Conservation (phyloP, 1,139 yeast genomes). For the Komagataea norvegica region DNA sequence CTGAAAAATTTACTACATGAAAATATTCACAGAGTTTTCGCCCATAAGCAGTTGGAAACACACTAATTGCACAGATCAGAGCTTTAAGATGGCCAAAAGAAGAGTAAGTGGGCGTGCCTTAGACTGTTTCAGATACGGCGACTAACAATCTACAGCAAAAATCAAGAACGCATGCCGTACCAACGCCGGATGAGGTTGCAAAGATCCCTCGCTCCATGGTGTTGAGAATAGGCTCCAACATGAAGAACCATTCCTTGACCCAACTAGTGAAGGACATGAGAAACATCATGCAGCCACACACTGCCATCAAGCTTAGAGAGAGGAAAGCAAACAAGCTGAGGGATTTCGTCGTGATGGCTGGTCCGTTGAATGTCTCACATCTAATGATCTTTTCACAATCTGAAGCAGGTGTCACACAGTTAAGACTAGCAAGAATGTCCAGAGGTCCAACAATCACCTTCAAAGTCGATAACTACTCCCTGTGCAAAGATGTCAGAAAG, state of each 20-base stretch:
- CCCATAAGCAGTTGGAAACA: too few species aligned
- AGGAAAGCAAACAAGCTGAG: slow-evolving; percentile 80
- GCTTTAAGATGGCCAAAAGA: slow-evolving; percentile 46
- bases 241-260: slow-evolving; percentile 73
- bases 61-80: too few species aligned
- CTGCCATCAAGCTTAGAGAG: slow-evolving; percentile 84
- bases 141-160: slow-evolving; percentile 34
- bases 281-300: slow-evolving; percentile 92
- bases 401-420: slow-evolving; percentile 72
- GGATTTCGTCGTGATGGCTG: slow-evolving; percentile 95
- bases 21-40: slow-evolving; percentile 4
- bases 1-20: slow-evolving; percentile 14
- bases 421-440: slow-evolving; percentile 84
- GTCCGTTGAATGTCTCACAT: slow-evolving; percentile 91
- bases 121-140: slow-evolving; percentile 9
- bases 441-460: slow-evolving; percentile 93
- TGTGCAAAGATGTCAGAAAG: slow-evolving; percentile 75
- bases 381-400: slow-evolving; percentile 82
- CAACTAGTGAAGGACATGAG: slow-evolving; percentile 87
- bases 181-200: slow-evolving; percentile 61
- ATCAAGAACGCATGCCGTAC: slow-evolving; percentile 79
- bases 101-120: too few species aligned
- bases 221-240: slow-evolving; percentile 73
- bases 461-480: slow-evolving; percentile 68
- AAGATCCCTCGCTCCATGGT: slow-evolving; percentile 92